Evolutionary conservation across 2,329 filamentous ascomycete species (phyloP).

Genomic region (Ceratocystis diversiconidia): DNA sequence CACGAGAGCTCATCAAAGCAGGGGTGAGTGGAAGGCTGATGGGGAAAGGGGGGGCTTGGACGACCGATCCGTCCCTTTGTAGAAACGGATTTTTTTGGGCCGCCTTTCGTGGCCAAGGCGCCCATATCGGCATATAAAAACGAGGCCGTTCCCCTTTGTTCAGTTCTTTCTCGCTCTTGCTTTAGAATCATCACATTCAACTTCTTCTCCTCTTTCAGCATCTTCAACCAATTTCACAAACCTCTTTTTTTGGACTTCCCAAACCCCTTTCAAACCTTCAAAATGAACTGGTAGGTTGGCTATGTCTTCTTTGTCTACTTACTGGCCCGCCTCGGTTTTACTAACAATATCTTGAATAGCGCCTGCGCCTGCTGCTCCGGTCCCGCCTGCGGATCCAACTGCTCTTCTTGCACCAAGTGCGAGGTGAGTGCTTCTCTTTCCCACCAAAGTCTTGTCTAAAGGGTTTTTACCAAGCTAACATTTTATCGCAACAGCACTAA

Average conservation of each 20-base stretch:
- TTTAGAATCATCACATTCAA: conserved; percentile 1
- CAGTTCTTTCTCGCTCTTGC: background rate
- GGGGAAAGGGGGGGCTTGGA: background rate
- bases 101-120: background rate
- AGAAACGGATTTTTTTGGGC: background rate
- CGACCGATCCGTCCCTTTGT: background rate
- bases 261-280: conserved; percentile 10
- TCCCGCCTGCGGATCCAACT: conserved; percentile 8
- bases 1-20: background rate
- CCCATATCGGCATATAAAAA: conserved; percentile 6
- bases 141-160: background rate
- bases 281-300: conserved; percentile 18
- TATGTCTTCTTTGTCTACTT: background rate
- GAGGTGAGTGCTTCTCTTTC: background rate
- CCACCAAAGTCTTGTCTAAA: no score
- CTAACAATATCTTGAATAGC: conserved; percentile 7
- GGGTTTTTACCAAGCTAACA: background rate
- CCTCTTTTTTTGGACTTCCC: conserved; percentile 4
- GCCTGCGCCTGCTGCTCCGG: conserved; percentile 16
- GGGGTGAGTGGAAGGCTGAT: background rate
- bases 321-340: background rate
- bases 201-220: background rate
- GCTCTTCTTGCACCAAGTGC: conserved; percentile 14
- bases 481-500: background rate
- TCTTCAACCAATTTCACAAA: background rate